Evolutionary conservation across 371 early-diverging fungal genomes (phyloP), one percentile per base, ranked within the genome.

Genomic region (Mortierella sp.): DNA sequence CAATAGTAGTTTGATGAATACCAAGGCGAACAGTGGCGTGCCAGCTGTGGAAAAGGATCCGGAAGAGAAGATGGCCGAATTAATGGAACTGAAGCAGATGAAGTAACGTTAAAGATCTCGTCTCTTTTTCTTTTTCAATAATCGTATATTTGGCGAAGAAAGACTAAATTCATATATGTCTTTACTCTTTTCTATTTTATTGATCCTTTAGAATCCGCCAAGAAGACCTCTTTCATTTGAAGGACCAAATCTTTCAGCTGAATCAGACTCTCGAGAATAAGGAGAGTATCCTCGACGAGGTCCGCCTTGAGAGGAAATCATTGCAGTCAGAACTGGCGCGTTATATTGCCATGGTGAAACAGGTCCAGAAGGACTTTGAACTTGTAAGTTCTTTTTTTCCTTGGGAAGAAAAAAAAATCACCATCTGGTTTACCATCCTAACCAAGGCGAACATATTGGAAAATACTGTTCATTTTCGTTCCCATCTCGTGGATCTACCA

Each of bases 71-170:
- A 39, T 68, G 48, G 63, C 67, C 0, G 73, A 73, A 37, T 50
- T 73, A 5, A 73, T 59, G 60, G 63, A 67, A n/a, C 56, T 73
- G 14, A 73, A 73, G 23, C 62, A 57, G 24, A 57, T 73, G 60
- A 67, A 63, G 73, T 73, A 63, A 2, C 14, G 28, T 3, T 37
- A 6, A 4, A 23, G 15, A 1, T 46, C 2, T 42, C 34, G 9
- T 7, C 24, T 49, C 24, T n/a, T 43, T 7, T 27, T 49, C 26
- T 49, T 41, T 15, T n/a, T 9, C 24, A 2, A 34, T 27, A 27
- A 0, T 6, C 24, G 23, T 8, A 44, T 21, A 19, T 21, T n/a
- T 6, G 6, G 19, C 14, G 8, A 0, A 5, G 1, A 17, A 15
- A 19, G 4, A 11, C 48, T 21, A 30, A 0, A 15, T 8, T 15